Evolutionary conservation across 805 yeast species (phyloP), one percentile per base, ranked within the genome.

Genomic region (Candida berthetii): DNA sequence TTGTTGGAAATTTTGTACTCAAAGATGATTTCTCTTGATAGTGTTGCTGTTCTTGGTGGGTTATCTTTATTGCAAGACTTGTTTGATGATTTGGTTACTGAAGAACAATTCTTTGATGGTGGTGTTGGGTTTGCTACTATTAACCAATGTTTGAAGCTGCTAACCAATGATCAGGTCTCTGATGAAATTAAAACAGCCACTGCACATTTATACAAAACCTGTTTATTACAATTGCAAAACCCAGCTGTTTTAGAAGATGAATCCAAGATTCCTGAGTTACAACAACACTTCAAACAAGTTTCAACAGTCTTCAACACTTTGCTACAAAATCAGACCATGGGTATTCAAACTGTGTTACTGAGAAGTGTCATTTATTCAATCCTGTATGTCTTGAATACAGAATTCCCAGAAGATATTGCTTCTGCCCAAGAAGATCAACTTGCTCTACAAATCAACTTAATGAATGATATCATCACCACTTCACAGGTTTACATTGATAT

Each of bases 1-100:
- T 65, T 90, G 37, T 56, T 85, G 42, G 54, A 61, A 28, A 59
- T 59, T 7, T 53, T 87, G 17, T 80, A 78, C 51, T 54, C 54
- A 2, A 58, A 60, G 22, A 67, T 75, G 29, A 52, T 59, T 9
- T 54, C 65, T 9, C 29, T 48, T 1, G 52, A 54, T 3, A 50
- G 59, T 2, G 39, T 44, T 20, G 38, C 45, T 19, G 54, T 76
- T 27, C 50, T 77, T 25, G 85, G 85, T 15, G 78, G 82, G 0
- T 55, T 84, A 44, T 56, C 74, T 4, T 78, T 84, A 3, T 64
- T 87, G 36, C 78, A 74, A 49, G 97, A 91, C 46, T 68, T 93
- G 19, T 82, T 89, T 47, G 93, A 85, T 53, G 97, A 93, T 54
- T 70, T 89, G 39, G 78, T 93, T 25, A 75, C 91, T 2, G 96